phyloP scores from a whole-genome alignment of 352 stramenopile genomes.

The Phytophthora tentaculata region DNA sequence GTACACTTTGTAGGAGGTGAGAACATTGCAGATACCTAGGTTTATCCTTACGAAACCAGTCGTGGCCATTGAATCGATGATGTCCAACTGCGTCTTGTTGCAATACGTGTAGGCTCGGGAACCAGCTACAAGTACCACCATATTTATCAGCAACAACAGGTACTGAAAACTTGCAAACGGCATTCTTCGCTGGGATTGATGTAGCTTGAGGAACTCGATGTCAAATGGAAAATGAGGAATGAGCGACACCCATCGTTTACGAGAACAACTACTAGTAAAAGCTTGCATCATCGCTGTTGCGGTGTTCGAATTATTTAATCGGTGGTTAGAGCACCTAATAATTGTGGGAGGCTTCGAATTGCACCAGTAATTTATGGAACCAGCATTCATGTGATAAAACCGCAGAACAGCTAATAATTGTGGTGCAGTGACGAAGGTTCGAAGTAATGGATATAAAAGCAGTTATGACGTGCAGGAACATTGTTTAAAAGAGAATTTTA shows the following conservation, averaged over 20 bases:
- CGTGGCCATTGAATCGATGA: background rate
- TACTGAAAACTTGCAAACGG: background rate
- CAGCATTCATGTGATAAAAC: background rate
- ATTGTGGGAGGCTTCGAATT: background rate
- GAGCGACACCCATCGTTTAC: background rate
- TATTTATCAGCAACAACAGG: background rate
- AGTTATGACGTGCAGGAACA: too few relatives aligned
- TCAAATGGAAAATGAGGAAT: background rate
- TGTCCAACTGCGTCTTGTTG: background rate
- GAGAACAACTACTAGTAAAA: background rate
- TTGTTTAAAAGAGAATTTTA: too few relatives aligned
- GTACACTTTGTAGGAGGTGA: background rate
- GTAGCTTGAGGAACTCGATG: background rate
- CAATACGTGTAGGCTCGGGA: background rate
- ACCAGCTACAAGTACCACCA: background rate
- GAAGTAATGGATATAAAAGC: too few relatives aligned
- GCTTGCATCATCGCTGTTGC: background rate
- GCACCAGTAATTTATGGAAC: background rate
- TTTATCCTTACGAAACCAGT: background rate
- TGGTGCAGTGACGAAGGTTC: too few relatives aligned
- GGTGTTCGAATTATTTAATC: background rate
- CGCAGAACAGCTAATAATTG: too few relatives aligned
- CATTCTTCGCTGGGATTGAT: background rate
- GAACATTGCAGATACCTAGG: background rate
- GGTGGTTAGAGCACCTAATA: background rate